These are phyloP conservation scores for Petrea volubilis DNA, from an alignment of 257 asterid genomes.

Conservation along the genomic window DNA sequence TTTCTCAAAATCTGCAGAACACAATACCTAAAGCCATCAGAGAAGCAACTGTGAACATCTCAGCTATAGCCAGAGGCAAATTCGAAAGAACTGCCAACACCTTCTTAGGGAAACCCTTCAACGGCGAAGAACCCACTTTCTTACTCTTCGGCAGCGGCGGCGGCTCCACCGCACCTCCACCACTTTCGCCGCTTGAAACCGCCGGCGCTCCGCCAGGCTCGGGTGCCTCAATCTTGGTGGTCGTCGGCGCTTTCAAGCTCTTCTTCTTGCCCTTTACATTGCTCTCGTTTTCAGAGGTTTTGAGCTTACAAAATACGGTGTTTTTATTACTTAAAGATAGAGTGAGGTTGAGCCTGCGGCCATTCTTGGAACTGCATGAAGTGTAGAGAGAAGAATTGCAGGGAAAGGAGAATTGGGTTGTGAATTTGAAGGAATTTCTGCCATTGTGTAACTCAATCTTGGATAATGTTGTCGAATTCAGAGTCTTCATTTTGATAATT, in stretches of 20 bases:
- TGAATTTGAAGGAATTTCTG: constrained; percentile 16
- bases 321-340: constrained; percentile 22
- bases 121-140: constrained; percentile 33
- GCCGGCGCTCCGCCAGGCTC: constrained; percentile 65
- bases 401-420: constrained; percentile 30
- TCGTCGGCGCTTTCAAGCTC: constrained; percentile 25
- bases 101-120: constrained; percentile 52
- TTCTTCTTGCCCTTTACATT: constrained; percentile 25
- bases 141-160: constrained; percentile 28
- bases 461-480: constrained; percentile 19
- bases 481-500: constrained; percentile 32
- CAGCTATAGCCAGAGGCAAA: constrained; percentile 81
- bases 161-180: constrained; percentile 26
- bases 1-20: background rate
- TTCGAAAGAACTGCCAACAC: constrained; percentile 58
- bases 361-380: constrained; percentile 27
- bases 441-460: constrained; percentile 1
- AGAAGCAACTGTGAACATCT: constrained; percentile 77
- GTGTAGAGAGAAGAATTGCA: constrained; percentile 25
- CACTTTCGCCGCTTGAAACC: constrained; percentile 44
- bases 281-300: constrained; percentile 36
- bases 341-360: constrained; percentile 29
- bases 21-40: constrained; percentile 82
- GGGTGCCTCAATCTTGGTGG: constrained; percentile 51
- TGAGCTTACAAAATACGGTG: constrained; percentile 44